phyloP scores from a whole-genome alignment of 169 alveolate genomes.

The Theileria parva region DNA sequence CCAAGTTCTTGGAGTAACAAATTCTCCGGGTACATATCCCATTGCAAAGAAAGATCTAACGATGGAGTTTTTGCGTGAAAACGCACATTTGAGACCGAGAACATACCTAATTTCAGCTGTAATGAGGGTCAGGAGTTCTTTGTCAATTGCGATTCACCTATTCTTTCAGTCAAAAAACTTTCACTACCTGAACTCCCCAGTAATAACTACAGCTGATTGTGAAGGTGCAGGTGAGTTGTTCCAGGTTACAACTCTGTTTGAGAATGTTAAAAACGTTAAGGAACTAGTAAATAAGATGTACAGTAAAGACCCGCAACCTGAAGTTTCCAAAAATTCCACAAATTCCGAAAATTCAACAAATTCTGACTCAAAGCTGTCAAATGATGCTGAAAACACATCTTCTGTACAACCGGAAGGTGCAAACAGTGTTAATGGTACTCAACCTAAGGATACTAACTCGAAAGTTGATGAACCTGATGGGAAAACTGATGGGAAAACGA shows the following conservation, averaged over 20 bases:
- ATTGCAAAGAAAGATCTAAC: slow-evolving; percentile 92
- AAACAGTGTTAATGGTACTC: background rate
- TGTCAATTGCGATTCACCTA: slow-evolving; percentile 93
- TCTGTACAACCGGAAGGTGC: background rate
- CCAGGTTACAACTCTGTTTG: slow-evolving; percentile 92
- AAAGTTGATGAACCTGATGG: background rate
- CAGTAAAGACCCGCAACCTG: background rate
- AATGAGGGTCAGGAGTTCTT: slow-evolving; percentile 90
- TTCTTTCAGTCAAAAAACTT: slow-evolving; percentile 94
- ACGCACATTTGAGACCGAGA: slow-evolving; percentile 97
- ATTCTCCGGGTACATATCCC: slow-evolving; percentile 92
- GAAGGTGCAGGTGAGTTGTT: slow-evolving; percentile 99
- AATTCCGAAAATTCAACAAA: background rate
- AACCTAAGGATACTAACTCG: background rate
- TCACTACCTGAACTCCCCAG: slow-evolving; percentile 96
- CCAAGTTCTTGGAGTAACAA: slow-evolving; percentile 80
- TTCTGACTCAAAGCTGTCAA: background rate
- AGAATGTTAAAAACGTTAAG: slow-evolving; percentile 68
- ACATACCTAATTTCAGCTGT: slow-evolving; percentile 93
- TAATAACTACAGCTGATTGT: slow-evolving; percentile 98
- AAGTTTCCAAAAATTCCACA: background rate
- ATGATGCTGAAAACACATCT: background rate
- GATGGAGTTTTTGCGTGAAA: slow-evolving; percentile 91
- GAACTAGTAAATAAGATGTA: slow-evolving; percentile 40
- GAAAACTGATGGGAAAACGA: slow-evolving; percentile 36